Conservation (phyloP, 257 asterid genomes). For the Solanum chiquidenum region DNA sequence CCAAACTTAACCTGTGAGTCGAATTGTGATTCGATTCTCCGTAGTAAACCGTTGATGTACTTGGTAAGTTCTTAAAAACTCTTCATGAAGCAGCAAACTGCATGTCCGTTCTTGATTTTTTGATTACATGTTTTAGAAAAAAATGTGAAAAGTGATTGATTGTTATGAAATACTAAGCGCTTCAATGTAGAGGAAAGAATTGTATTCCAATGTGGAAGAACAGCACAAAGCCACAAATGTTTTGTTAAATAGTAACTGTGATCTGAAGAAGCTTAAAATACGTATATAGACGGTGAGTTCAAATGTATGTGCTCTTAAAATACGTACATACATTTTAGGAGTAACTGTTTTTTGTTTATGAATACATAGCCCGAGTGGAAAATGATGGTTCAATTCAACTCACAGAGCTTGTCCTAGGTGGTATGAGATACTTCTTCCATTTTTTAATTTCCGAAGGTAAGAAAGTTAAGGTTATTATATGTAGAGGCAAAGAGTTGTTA, state of each 20-base stretch:
- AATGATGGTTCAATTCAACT: neutral
- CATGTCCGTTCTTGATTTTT: neutral
- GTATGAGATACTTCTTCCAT: neutral
- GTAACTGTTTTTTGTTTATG: neutral
- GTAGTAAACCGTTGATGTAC: neutral
- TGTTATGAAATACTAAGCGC: neutral
- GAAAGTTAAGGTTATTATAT: neutral
- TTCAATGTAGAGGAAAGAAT: neutral
- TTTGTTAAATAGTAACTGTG: neutral
- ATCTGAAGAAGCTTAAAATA: neutral
- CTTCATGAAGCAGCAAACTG: neutral
- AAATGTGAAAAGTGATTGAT: neutral
- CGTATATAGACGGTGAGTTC: neutral
- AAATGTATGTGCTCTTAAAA: neutral
- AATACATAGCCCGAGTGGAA: neutral
- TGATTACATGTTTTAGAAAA: neutral
- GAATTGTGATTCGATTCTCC: neutral
- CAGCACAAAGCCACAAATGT: neutral
- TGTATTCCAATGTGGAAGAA: neutral
- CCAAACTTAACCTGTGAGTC: neutral
- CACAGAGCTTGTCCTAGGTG: neutral
- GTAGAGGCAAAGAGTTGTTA: neutral
- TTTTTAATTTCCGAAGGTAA: neutral
- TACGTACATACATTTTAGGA: neutral
- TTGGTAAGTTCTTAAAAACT: neutral